These are phyloP conservation scores for Sarocladium brachiariae DNA, from an alignment of 2,329 filamentous ascomycete species.

Conservation along the genomic window DNA sequence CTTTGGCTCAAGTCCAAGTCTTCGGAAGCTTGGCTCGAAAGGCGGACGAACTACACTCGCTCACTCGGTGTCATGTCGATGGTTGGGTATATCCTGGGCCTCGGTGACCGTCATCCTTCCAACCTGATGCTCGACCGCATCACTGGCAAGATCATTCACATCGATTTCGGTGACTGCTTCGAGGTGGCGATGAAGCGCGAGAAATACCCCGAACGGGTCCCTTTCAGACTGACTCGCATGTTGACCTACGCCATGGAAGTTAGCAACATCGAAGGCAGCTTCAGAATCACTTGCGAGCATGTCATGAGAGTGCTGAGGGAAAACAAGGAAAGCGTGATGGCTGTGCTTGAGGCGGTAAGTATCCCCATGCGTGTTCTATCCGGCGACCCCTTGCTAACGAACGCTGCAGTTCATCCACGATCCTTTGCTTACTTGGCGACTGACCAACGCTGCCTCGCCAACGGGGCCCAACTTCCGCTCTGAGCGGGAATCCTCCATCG, in stretches of 20 bases:
- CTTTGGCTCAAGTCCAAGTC: slow-evolving; percentile 99
- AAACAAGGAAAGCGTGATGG: slow-evolving; percentile 98
- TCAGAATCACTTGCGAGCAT: slow-evolving; percentile 95
- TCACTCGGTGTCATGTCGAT: slow-evolving; percentile 99
- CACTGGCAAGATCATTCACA: slow-evolving; percentile 95
- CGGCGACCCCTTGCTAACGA: not conserved
- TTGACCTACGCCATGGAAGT: slow-evolving; percentile 99
- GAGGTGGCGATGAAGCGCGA: slow-evolving; percentile 99
- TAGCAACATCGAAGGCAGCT: slow-evolving; percentile 98
- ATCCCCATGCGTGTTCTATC: too few species aligned
- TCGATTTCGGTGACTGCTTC: slow-evolving; percentile 99
- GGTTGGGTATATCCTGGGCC: slow-evolving; percentile 97
- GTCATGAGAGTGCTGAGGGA: slow-evolving; percentile 95
- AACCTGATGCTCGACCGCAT: slow-evolving; percentile 96
- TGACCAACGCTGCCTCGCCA: slow-evolving; percentile 59
- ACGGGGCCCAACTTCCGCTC: slow-evolving; percentile 61
- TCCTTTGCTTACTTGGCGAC: slow-evolving; percentile 94
- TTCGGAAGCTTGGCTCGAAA: slow-evolving; percentile 94
- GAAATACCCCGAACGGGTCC: slow-evolving; percentile 95
- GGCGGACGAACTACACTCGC: slow-evolving; percentile 96
- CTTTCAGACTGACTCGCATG: slow-evolving; percentile 97
- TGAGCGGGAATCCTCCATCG: slow-evolving; percentile 49
- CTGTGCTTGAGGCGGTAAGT: slow-evolving; percentile 92
- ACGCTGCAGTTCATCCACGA: slow-evolving; percentile 84
- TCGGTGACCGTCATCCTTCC: slow-evolving; percentile 94